A percentile compares a stretch with the other conserved stretches of the same genome.
These are phyloP conservation scores for Coemansia sp. DNA, from an alignment of 192 early-diverging fungal species.

Conservation along the genomic window DNA sequence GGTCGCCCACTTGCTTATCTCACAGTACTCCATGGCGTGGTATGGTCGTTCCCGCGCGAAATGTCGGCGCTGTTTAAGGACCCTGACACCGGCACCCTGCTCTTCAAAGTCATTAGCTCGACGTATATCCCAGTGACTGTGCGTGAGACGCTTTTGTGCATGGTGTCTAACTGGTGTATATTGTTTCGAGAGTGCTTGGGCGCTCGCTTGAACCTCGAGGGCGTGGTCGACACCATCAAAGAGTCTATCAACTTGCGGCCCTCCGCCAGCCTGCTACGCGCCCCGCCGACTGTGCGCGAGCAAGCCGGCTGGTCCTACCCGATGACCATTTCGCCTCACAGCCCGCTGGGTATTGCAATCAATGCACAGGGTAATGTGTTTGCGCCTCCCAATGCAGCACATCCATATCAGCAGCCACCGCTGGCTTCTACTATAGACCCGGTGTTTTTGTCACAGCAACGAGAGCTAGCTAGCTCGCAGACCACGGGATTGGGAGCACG, in stretches of 20 bases:
- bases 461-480: constrained; percentile 19
- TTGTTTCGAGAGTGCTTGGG: constrained; percentile 25
- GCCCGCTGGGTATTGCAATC: background rate
- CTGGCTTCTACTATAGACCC: constrained; percentile 7
- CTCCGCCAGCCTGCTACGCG: constrained; percentile 21
- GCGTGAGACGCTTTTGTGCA: constrained; percentile 45
- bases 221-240: constrained; percentile 35
- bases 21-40: constrained; percentile 39
- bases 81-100: constrained; percentile 11
- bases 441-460: constrained; percentile 34
- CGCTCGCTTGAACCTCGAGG: constrained; percentile 33
- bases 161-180: constrained; percentile 52
- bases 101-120: constrained; percentile 26
- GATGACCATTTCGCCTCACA: background rate
- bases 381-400: background rate
- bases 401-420: background rate
- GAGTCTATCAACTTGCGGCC: constrained; percentile 26
- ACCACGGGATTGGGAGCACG: background rate
- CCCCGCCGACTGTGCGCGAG: constrained; percentile 19
- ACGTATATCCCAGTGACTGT: constrained; percentile 30
- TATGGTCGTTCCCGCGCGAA: constrained; percentile 43
- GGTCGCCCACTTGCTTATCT: constrained; percentile 30
- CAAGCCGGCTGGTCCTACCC: constrained; percentile 42
- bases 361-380: constrained; percentile 8
- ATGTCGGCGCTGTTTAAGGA: constrained; percentile 38